phyloP scores from a whole-genome alignment of 306 rosid species.

The Elaeagnus macrophylla region DNA sequence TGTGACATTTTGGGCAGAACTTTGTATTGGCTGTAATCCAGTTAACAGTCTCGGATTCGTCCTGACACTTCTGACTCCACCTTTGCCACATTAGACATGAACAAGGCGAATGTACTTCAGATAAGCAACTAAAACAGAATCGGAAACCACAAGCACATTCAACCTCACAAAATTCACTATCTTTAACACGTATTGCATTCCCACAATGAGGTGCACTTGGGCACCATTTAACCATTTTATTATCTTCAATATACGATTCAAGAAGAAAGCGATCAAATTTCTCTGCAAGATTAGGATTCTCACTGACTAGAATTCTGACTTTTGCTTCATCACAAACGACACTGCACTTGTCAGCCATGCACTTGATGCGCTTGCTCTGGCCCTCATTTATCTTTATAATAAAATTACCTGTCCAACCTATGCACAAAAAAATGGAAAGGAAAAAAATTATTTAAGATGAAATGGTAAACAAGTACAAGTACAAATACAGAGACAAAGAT shows the following conservation, averaged over 20 bases:
- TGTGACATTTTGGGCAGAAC: slow-evolving; percentile 32
- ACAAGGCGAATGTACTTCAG: slow-evolving; percentile 35
- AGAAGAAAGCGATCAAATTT: slow-evolving; percentile 39
- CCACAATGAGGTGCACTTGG: slow-evolving; percentile 41
- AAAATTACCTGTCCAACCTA: slow-evolving; percentile 39
- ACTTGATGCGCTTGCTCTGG: slow-evolving; percentile 34
- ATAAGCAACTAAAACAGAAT: slow-evolving; percentile 31
- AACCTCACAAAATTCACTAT: slow-evolving; percentile 26
- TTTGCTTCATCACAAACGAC: slow-evolving; percentile 31
- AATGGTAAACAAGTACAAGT: not conserved
- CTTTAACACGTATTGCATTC: slow-evolving; percentile 26
- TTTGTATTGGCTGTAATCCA: slow-evolving; percentile 28
- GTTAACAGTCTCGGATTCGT: slow-evolving; percentile 30
- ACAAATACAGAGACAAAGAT: not conserved
- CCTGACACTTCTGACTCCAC: slow-evolving; percentile 28
- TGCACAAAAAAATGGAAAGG: slow-evolving; percentile 3
- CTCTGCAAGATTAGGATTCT: slow-evolving; percentile 23
- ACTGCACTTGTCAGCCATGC: slow-evolving; percentile 34
- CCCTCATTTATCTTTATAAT: slow-evolving; percentile 35
- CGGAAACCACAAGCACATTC: slow-evolving; percentile 31
- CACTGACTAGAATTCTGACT: slow-evolving; percentile 26
- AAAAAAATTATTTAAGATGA: not conserved
- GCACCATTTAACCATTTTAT: slow-evolving; percentile 34
- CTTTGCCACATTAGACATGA: slow-evolving; percentile 29
- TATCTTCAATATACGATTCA: slow-evolving; percentile 40